These are phyloP conservation scores for Tylopilus orsonianus DNA, from an alignment of 1,284 basidiomycete species.

Conservation along the genomic window DNA sequence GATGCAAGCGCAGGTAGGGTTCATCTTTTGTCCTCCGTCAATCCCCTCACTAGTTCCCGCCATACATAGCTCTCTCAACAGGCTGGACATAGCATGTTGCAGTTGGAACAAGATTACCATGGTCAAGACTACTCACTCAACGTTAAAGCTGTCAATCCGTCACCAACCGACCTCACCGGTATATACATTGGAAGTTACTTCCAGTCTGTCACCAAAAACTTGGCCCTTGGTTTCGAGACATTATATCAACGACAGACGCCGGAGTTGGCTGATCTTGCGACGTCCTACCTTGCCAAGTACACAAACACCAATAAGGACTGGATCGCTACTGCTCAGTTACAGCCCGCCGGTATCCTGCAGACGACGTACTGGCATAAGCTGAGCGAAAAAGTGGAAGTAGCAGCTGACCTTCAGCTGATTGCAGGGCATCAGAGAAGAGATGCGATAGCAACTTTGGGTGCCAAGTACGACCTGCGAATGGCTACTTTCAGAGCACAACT, in stretches of 20 bases:
- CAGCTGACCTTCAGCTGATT: constrained; percentile 88
- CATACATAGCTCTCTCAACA: constrained; percentile 57
- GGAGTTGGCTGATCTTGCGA: constrained; percentile 69
- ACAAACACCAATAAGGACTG: constrained; percentile 73
- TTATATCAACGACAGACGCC: constrained; percentile 82
- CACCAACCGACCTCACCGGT: constrained; percentile 85
- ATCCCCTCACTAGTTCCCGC: constrained; percentile 13
- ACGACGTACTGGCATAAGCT: constrained; percentile 97
- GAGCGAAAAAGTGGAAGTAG: constrained; percentile 97
- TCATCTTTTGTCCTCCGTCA: neutral
- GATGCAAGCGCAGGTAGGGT: constrained; percentile 81
- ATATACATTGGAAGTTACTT: constrained; percentile 94
- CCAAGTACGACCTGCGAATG: constrained; percentile 96
- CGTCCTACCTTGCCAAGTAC: constrained; percentile 89
- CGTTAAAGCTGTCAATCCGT: constrained; percentile 92
- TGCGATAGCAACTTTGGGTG: constrained; percentile 89
- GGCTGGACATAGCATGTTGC: constrained; percentile 84
- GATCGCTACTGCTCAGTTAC: constrained; percentile 93
- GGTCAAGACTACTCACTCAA: constrained; percentile 90
- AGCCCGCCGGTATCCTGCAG: constrained; percentile 85
- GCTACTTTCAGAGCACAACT: constrained; percentile 91
- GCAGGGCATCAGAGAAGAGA: constrained; percentile 81
- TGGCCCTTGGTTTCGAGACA: constrained; percentile 91
- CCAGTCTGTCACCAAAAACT: constrained; percentile 91
- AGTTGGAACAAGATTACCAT: constrained; percentile 93